Base-by-base conservation (phyloP, 202 grass and related monocot species). In the Carex arenaria region DNA sequence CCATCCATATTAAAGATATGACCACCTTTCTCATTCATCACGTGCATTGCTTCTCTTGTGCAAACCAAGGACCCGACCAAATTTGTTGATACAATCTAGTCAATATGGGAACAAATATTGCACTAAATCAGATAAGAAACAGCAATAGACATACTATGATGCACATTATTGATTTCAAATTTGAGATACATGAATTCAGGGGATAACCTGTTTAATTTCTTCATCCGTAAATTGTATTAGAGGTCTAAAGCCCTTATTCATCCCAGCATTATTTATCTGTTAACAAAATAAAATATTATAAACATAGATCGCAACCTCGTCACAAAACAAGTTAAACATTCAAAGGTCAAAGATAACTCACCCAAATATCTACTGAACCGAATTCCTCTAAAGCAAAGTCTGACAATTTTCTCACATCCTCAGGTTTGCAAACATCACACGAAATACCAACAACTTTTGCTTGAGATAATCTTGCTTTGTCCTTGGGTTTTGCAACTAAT, bases 251-350 rank as follows among this genome's bases (percentile, higher is more conserved):
- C 96, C 96, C 91, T 99, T 99, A 83, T 99, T 99, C 79, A 85
- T 94, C 51, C 96, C 96, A 89, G 96, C 96, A 90, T 99, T 99
- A 84, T 99, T 99, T 81, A 99, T 99, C 96, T 99, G 88, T 53
- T 80, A 32, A 93, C 55, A 89, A 61, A 42, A 68, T 89, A 12
- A 78, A 67, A 88, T 61, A 87, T 84, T 22, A 22, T 82, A 38
- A 71, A 82, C 67, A 66, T 70, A 53, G 1, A 77, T 36, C 0
- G 10, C 10, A 80, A 31, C 47, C 14, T 8, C 36, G 66, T 66
- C 11, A 81, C 51, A 55, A 30, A 15, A 67, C 7, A 12, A 49
- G 64, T 84, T 18, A 80, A 69, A 54, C 19, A 82, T 74, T 81
- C 51, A 17, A 82, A 42, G 85, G 81, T 34, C 3, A 55, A 57